Conservation (phyloP, 2,329 filamentous ascomycete species). For the Fusarium dlaminii region DNA sequence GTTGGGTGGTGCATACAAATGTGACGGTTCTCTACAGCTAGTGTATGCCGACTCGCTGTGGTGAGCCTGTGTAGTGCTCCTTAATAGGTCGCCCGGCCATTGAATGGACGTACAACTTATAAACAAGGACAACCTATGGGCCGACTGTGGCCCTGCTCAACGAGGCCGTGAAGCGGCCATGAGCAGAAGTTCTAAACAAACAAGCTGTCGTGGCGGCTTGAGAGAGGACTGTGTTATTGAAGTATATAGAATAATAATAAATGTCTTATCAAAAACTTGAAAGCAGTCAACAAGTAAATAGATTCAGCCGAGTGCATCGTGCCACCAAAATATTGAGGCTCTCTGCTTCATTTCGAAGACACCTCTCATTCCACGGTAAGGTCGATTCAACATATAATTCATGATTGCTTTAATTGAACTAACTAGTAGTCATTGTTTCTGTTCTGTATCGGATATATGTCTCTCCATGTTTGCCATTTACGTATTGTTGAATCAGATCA, state of each 20-base stretch:
- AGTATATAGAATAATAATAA: constrained; percentile 3
- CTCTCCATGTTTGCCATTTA: constrained; percentile 5
- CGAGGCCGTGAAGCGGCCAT: constrained; percentile 27
- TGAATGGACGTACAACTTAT: constrained; percentile 29
- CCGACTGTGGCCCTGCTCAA: constrained; percentile 32
- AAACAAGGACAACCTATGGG: constrained; percentile 31
- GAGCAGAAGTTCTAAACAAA: constrained; percentile 40
- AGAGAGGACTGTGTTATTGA: neutral
- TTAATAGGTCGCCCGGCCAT: constrained; percentile 6
- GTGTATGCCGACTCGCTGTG: constrained; percentile 34
- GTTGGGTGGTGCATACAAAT: constrained; percentile 19
- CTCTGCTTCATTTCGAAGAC: constrained; percentile 1
- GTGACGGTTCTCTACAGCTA: constrained; percentile 29
- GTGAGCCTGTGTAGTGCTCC: constrained; percentile 33
- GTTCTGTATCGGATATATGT: constrained; percentile 15
- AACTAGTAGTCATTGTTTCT: constrained; percentile 6
- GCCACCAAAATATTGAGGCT: constrained; percentile 11
- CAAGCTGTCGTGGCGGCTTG: constrained; percentile 33
- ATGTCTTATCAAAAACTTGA: neutral
- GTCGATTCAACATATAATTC: constrained; percentile 9
- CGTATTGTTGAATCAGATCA: neutral
- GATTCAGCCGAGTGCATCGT: constrained; percentile 11
- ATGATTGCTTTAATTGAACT: constrained; percentile 7
- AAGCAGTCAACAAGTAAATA: constrained; percentile 8
- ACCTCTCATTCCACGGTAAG: constrained; percentile 4